Evolutionary conservation across 2,329 filamentous ascomycete genomes (phyloP).

Genomic region (Ascochyta koolunga): DNA sequence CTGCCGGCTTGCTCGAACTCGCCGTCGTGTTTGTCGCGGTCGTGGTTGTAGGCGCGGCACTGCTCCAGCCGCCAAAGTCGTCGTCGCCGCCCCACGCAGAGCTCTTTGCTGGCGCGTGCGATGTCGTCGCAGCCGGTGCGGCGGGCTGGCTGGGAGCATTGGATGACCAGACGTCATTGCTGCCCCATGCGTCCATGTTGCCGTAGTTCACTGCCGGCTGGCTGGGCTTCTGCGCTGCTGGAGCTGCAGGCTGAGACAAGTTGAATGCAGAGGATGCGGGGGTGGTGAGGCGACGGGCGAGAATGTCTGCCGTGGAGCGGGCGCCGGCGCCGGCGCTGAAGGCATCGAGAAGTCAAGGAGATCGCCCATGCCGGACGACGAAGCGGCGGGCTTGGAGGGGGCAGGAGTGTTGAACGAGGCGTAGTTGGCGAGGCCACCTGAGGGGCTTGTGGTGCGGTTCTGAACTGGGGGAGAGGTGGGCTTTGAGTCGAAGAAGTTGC

Average conservation of each 20-base stretch:
- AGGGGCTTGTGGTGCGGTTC: slow-evolving; percentile 58
- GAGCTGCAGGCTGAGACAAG: slow-evolving; percentile 54
- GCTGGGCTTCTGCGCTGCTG: slow-evolving; percentile 39
- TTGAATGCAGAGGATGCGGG: slow-evolving; percentile 63
- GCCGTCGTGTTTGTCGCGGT: slow-evolving; percentile 47
- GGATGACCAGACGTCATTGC: slow-evolving; percentile 79
- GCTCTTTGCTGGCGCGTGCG: slow-evolving; percentile 52
- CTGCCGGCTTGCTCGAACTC: slow-evolving; percentile 54
- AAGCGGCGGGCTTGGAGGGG: slow-evolving; percentile 53
- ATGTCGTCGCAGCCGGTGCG: slow-evolving; percentile 35
- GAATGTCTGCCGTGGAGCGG: slow-evolving; percentile 23
- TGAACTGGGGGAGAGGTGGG: slow-evolving; percentile 58
- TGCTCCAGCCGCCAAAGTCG: slow-evolving; percentile 95
- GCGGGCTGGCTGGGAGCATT: slow-evolving; percentile 62
- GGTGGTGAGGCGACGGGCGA: slow-evolving; percentile 42
- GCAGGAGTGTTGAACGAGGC: slow-evolving; percentile 67
- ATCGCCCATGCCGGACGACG: slow-evolving; percentile 66
- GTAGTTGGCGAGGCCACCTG: slow-evolving; percentile 66
- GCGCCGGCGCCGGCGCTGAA: slow-evolving; percentile 32
- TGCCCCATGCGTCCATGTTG: slow-evolving; percentile 80
- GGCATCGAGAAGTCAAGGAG: slow-evolving; percentile 73
- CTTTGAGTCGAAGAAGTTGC: slow-evolving; percentile 83
- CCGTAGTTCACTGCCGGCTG: slow-evolving; percentile 49
- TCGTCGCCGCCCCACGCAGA: slow-evolving; percentile 71
- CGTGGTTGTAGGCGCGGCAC: slow-evolving; percentile 67